Percentiles rank a stretch among this genome's conserved stretches.
phyloP scores from a whole-genome alignment of 108 stramenopile genomes.

The Schizochytrium sp. region DNA sequence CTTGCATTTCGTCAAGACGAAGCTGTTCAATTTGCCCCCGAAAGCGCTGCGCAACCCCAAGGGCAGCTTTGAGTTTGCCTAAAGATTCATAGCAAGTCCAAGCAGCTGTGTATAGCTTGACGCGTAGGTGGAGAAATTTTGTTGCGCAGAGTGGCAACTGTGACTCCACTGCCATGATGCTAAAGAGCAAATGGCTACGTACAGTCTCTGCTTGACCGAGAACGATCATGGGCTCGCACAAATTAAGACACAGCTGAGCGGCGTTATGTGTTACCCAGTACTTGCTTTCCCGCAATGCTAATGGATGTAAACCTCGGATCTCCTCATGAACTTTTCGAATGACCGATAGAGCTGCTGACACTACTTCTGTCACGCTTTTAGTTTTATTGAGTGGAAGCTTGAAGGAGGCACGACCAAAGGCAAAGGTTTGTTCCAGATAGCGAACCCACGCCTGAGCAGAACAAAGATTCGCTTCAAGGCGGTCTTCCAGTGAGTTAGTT shows the following conservation, averaged over 20 bases:
- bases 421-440: conserved; percentile 3
- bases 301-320: not conserved
- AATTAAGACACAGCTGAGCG: not conserved
- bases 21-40: not conserved
- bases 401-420: not conserved
- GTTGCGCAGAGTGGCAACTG: conserved; percentile 31
- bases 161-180: not conserved
- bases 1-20: conserved; percentile 17
- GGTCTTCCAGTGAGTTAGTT: not conserved
- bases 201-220: not conserved
- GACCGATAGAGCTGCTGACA: not conserved
- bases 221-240: conserved; percentile 24
- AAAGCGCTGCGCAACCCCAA: conserved; percentile 5
- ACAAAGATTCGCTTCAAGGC: not conserved
- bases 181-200: not conserved
- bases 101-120: not conserved
- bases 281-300: not conserved
- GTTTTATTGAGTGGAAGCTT: not conserved
- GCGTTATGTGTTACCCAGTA: conserved; percentile 56
- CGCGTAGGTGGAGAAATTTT: not conserved
- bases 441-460: not conserved
- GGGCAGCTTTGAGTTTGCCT: not conserved
- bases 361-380: not conserved
- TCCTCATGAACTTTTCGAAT: not conserved
- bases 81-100: not conserved